Conservation (phyloP, 169 alveolate species). For the Toxoplasma gondii region DNA sequence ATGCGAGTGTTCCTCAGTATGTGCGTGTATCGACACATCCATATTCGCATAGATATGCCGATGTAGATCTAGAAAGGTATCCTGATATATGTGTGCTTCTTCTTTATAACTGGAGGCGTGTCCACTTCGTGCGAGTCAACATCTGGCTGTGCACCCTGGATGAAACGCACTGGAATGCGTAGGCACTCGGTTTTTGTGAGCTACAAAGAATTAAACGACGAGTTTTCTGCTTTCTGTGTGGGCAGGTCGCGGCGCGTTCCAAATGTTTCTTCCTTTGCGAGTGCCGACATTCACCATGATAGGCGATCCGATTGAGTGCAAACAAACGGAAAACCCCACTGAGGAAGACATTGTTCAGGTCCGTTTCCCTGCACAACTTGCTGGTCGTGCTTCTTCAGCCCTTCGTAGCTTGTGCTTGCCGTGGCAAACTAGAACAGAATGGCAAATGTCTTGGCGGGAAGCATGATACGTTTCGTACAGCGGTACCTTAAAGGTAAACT, state of each 20-base stretch:
- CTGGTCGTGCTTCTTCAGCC: neutral
- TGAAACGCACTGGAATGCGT: too few species aligned
- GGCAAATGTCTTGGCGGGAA: neutral
- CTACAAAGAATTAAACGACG: too few species aligned
- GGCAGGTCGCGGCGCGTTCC: constrained; percentile 53
- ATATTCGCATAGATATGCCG: too few species aligned
- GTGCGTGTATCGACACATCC: too few species aligned
- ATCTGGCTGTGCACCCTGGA: too few species aligned
- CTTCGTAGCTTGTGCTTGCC: neutral
- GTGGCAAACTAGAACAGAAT: neutral
- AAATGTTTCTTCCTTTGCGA: constrained; percentile 54
- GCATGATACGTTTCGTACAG: too few species aligned
- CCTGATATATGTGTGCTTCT: too few species aligned
- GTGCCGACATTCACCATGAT: constrained; percentile 44
- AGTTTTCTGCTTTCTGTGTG: neutral
- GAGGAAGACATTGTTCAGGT: constrained; percentile 48
- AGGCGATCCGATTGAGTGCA: constrained; percentile 46
- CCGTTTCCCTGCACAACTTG: neutral
- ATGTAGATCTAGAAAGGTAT: too few species aligned
- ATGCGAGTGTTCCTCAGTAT: neutral
- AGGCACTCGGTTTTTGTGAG: too few species aligned
- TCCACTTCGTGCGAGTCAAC: too few species aligned
- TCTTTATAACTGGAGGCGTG: too few species aligned
- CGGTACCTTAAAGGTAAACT: too few species aligned
- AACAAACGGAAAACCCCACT: constrained; percentile 12